These are phyloP conservation scores for Trichoderma gamsii DNA, from an alignment of 495 filamentous ascomycete genomes.

Conservation along the genomic window DNA sequence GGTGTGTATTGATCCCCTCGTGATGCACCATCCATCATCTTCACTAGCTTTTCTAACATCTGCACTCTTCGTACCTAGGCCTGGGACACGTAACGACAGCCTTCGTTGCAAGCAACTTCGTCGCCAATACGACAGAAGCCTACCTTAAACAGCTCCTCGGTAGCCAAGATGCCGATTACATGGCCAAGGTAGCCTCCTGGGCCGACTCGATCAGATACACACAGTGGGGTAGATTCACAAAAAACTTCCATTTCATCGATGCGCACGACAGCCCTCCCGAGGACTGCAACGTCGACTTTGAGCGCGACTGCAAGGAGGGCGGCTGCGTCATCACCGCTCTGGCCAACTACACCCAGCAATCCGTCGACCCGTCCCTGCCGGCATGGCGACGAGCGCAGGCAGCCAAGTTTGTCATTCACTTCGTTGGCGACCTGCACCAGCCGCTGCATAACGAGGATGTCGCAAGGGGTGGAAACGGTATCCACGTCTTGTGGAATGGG, in stretches of 20 bases:
- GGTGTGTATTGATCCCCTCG: constrained; percentile 24
- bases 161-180: constrained; percentile 45
- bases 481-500: constrained; percentile 49
- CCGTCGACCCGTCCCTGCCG: constrained; percentile 37
- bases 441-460: constrained; percentile 58
- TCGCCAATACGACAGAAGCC: constrained; percentile 32
- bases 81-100: constrained; percentile 58
- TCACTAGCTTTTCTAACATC: constrained; percentile 16
- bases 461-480: constrained; percentile 54
- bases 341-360: constrained; percentile 50
- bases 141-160: constrained; percentile 39
- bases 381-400: constrained; percentile 41
- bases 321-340: constrained; percentile 61
- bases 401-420: constrained; percentile 59
- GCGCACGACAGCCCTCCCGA: constrained; percentile 57
- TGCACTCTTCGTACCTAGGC: constrained; percentile 24
- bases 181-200: constrained; percentile 58
- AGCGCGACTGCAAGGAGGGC: constrained; percentile 53
- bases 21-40: neutral
- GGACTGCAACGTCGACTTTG: constrained; percentile 52
- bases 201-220: constrained; percentile 58
- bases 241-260: constrained; percentile 67
- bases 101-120: constrained; percentile 44
- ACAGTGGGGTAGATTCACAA: constrained; percentile 49
- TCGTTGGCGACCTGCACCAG: constrained; percentile 62